phyloP scores from a whole-genome alignment of 2,329 filamentous ascomycete genomes.

The Sordariomycetes sp. region DNA sequence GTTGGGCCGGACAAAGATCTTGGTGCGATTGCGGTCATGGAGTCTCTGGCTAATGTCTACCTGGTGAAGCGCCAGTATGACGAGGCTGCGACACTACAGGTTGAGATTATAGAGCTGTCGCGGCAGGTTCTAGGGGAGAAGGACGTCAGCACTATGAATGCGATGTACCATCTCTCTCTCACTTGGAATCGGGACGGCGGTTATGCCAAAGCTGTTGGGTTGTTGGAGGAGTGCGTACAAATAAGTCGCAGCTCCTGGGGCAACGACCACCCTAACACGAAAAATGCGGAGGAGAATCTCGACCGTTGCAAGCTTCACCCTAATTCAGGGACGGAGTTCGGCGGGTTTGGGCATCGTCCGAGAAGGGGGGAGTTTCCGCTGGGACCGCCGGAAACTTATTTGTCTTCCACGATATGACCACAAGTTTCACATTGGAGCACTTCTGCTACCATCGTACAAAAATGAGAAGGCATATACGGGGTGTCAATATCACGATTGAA shows the following conservation, averaged over 20 bases:
- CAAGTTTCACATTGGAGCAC: no score
- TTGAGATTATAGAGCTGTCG: neutral
- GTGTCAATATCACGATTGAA: no score
- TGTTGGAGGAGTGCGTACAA: neutral
- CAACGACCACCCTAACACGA: neutral
- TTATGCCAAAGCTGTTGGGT: neutral
- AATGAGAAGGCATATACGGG: no score
- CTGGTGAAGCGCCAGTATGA: slow-evolving; percentile 9
- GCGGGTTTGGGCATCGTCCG: no score
- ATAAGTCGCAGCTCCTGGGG: neutral
- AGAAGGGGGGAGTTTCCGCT: no score
- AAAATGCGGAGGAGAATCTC: neutral
- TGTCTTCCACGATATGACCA: no score
- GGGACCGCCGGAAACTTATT: no score
- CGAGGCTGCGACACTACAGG: slow-evolving; percentile 7
- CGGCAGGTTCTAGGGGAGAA: neutral
- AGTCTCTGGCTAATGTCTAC: slow-evolving; percentile 7
- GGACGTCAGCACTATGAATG: neutral
- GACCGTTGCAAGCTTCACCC: no score
- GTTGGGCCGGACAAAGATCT: slow-evolving; percentile 5
- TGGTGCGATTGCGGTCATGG: slow-evolving; percentile 1
- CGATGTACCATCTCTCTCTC: neutral
- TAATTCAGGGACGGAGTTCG: no score
- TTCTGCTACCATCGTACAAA: no score
- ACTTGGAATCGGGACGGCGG: neutral